Base-by-base conservation (phyloP, 176 grass and related monocot species). In the Oryza nivara region DNA sequence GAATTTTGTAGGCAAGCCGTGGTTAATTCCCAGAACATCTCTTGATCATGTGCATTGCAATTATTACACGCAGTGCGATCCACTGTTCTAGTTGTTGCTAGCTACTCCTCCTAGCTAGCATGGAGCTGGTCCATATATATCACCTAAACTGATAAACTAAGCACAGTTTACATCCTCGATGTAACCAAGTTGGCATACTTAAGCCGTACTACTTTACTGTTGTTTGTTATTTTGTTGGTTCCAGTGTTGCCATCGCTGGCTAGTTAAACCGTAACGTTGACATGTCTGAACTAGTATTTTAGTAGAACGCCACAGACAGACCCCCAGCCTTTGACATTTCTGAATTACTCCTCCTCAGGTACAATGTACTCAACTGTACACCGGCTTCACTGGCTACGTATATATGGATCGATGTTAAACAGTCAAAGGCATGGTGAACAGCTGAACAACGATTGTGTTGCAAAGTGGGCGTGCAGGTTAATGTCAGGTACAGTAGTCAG, bases 101-200 rank as follows among this genome's bases (percentile, higher is more conserved):
- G 19, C 20, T 23, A 26, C 43, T 41, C 6, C 38, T 44, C 6
- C 40, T 44, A 44, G 43, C 43, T 74, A 78, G 76, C 47, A 36
- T 61, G 69, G 46, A 58, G 34, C 45, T 17, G 23, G 81, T 47
- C 54, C 88, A 46, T 77, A 67, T 7, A 43, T 77, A 73, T 15
- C 28, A 86, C 65, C 46, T 58, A 76, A 73, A 44, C 23, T 0
- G 45, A 90, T 73, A 76, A 82, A 82, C 38, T 69, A 78, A 90
- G 32, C 70, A 19, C 61, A 7, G 47, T 56, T 67, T 20, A 34
- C 25, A 23, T 41, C 80, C 12, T 34, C 88, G 80, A 75, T 90
- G 74, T 83, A 80, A 90, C 69, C 84, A 86, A 90, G 80, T 83
- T 86, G 84, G 74, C 80, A 90, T 86, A 86, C 73, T 86, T 90